phyloP scores from a whole-genome alignment of 768 basidiomycete species.

The Melanogaster broomeanus region DNA sequence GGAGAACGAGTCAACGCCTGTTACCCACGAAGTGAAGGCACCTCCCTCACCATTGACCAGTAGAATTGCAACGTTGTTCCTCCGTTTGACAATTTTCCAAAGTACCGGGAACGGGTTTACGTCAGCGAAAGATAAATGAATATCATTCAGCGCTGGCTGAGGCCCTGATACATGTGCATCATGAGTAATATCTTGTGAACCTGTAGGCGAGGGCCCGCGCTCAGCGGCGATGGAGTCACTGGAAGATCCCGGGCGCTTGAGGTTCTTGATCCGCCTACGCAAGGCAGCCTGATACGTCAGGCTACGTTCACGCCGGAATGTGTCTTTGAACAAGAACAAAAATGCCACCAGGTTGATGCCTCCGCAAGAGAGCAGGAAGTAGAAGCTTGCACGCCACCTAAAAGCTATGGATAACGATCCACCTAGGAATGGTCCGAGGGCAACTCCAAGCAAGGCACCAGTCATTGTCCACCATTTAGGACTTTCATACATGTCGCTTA shows the following conservation, averaged over 20 bases:
- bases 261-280: constrained; percentile 40
- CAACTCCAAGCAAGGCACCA: constrained; percentile 76
- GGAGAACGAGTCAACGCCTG: constrained; percentile 8
- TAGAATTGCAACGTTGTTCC: constrained; percentile 70
- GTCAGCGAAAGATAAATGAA: constrained; percentile 64
- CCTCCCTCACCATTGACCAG: constrained; percentile 25
- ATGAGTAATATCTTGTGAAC: constrained; percentile 29
- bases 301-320: constrained; percentile 82
- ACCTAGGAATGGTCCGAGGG: constrained; percentile 72
- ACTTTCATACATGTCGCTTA: constrained; percentile 78
- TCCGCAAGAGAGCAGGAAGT: constrained; percentile 72
- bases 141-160: constrained; percentile 20
- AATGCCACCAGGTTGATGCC: constrained; percentile 57
- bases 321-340: constrained; percentile 73
- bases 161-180: constrained; percentile 12
- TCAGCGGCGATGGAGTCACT: constrained; percentile 19
- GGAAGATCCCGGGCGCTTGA: constrained; percentile 18
- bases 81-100: constrained; percentile 52
- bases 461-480: constrained; percentile 78
- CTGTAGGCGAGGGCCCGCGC: constrained; percentile 2
- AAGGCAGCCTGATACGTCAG: constrained; percentile 73
- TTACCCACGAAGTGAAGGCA: background rate
- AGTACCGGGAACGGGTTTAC: constrained; percentile 77
- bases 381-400: constrained; percentile 82
- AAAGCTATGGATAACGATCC: constrained; percentile 66